Percentiles rank a stretch among this genome's conserved stretches.
Evolutionary conservation across 1,139 yeast genomes (phyloP).

Genomic region (Sugiyamaella japonica): DNA sequence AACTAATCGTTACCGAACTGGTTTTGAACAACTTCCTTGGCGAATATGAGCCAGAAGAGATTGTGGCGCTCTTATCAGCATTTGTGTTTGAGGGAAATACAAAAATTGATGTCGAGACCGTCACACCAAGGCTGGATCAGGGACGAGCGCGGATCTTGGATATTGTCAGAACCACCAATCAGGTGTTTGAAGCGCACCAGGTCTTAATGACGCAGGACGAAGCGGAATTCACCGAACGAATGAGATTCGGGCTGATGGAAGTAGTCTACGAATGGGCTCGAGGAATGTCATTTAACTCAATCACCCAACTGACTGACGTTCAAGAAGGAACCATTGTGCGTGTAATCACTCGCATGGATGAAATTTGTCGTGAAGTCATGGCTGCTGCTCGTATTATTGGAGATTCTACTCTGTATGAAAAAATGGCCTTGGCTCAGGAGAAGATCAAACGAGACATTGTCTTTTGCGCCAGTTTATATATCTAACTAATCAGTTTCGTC

Average conservation of each 20-base stretch:
- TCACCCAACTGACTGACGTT: constrained; percentile 83
- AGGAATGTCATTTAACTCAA: constrained; percentile 87
- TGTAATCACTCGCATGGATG: constrained; percentile 91
- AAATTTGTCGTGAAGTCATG: constrained; percentile 90
- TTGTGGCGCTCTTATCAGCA: constrained; percentile 86
- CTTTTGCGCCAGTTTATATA: constrained; percentile 91
- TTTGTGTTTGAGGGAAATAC: constrained; percentile 91
- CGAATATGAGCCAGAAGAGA: constrained; percentile 92
- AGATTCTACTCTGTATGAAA: constrained; percentile 79
- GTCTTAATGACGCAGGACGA: constrained; percentile 82
- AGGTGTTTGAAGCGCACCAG: constrained; percentile 64
- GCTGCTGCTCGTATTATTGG: constrained; percentile 95
- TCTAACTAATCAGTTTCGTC: constrained; percentile 49
- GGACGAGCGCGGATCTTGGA: constrained; percentile 73
- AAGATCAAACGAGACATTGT: constrained; percentile 94
- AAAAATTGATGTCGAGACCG: constrained; percentile 53
- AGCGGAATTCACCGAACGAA: constrained; percentile 75
- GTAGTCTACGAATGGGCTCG: constrained; percentile 98
- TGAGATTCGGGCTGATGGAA: constrained; percentile 85
- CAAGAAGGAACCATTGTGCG: constrained; percentile 98
- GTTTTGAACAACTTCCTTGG: constrained; percentile 89
- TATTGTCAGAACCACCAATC: constrained; percentile 63
- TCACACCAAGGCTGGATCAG: constrained; percentile 80
- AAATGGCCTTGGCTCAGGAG: constrained; percentile 92
- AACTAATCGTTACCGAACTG: constrained; percentile 82